These are phyloP conservation scores for Neurospora sp. DNA, from an alignment of 2,329 filamentous ascomycete genomes.

Conservation along the genomic window DNA sequence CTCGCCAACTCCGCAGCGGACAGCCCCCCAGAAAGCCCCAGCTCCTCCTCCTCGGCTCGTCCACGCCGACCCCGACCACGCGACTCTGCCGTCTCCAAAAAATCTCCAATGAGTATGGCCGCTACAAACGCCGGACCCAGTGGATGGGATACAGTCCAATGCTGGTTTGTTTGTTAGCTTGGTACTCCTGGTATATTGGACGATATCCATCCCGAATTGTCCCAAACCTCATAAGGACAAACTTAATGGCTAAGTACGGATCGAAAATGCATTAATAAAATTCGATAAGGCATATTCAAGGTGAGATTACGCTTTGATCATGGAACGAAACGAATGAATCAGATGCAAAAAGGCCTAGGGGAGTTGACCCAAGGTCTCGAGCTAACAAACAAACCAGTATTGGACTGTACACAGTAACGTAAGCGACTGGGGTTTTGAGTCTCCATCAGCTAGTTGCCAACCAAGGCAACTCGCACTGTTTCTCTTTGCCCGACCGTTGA, in stretches of 20 bases:
- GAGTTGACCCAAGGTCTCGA: too few species aligned
- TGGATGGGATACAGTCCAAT: neutral
- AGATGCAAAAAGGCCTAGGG: too few species aligned
- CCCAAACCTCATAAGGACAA: too few species aligned
- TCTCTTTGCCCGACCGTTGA: neutral
- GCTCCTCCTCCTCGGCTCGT: neutral
- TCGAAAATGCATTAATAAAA: too few species aligned
- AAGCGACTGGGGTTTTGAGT: neutral
- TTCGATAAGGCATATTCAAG: too few species aligned
- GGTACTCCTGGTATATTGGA: too few species aligned
- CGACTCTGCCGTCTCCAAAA: neutral
- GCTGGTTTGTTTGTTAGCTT: too few species aligned
- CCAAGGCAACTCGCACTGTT: neutral
- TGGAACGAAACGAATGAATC: too few species aligned
- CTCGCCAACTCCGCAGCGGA: neutral
- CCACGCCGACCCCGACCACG: neutral
- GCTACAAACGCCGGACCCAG: neutral
- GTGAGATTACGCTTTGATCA: too few species aligned
- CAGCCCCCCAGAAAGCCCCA: neutral
- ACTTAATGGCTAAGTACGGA: too few species aligned
- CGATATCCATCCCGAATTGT: too few species aligned
- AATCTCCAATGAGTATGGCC: neutral
- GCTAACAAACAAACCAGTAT: too few species aligned
- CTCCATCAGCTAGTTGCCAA: neutral
- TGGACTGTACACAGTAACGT: neutral